Percentiles rank a stretch among this genome's conserved stretches.
These are phyloP conservation scores for Euphorbia lathyris DNA, from an alignment of 345 rosid species.

Conservation along the genomic window DNA sequence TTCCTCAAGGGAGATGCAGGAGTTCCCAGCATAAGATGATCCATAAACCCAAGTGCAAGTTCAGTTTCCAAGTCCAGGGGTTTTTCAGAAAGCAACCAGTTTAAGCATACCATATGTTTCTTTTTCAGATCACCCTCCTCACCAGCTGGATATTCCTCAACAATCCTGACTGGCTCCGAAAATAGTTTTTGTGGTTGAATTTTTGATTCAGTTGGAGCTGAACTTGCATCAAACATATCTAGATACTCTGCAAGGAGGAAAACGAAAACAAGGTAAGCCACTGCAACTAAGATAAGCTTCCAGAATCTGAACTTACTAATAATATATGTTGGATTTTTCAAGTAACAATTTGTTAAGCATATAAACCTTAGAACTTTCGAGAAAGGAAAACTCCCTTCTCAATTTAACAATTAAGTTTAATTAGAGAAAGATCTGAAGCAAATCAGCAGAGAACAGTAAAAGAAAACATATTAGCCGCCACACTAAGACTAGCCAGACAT, in stretches of 20 bases:
- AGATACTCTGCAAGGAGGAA: conserved; percentile 60
- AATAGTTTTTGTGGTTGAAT: conserved; percentile 61
- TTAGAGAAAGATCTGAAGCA: neutral
- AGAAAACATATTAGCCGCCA: neutral
- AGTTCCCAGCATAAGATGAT: conserved; percentile 93
- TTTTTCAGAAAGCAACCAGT: conserved; percentile 85
- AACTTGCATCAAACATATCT: conserved; percentile 67
- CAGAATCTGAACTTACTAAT: neutral
- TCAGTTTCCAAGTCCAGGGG: conserved; percentile 89
- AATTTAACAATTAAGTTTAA: neutral
- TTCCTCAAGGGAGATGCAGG: conserved; percentile 96
- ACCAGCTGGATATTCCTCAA: conserved; percentile 85
- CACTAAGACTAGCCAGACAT: neutral
- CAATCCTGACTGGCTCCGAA: conserved; percentile 64
- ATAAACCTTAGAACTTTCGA: neutral
- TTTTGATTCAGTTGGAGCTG: conserved; percentile 61
- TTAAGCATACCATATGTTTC: conserved; percentile 94
- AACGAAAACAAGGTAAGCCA: conserved; percentile 14
- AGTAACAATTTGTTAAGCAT: neutral
- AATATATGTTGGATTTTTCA: neutral
- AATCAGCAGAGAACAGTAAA: neutral
- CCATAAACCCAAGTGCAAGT: conserved; percentile 83
- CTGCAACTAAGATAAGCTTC: neutral
- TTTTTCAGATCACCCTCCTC: conserved; percentile 73
- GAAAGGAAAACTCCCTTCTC: neutral